These are phyloP conservation scores for Didymella exigua DNA, from an alignment of 2,329 filamentous ascomycete species.

Conservation along the genomic window DNA sequence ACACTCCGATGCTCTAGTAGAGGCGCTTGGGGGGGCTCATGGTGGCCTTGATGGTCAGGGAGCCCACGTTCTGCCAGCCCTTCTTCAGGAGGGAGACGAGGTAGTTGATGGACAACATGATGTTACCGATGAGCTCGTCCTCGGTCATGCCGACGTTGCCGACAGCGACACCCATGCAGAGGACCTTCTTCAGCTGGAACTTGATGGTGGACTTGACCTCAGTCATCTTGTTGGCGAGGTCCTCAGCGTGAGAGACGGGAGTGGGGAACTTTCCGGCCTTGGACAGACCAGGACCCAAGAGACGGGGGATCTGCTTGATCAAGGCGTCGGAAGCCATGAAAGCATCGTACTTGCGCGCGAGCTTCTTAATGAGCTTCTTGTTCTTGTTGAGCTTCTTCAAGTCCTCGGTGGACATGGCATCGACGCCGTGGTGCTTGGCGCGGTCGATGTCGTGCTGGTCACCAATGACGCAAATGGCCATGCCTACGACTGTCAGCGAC, in stretches of 20 bases:
- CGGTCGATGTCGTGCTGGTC: conserved; percentile 99
- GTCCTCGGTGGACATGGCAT: conserved; percentile 97
- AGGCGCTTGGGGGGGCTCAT: conserved; percentile 99
- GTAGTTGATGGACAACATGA: conserved; percentile 99
- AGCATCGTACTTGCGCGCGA: conserved; percentile 99
- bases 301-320: conserved; percentile 99
- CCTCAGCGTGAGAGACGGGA: conserved; percentile 94
- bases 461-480: conserved; percentile 71
- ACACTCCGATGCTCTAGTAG: conserved; percentile 68
- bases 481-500: conserved; percentile 25
- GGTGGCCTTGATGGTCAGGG: conserved; percentile 99
- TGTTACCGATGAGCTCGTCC: conserved; percentile 96
- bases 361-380: conserved; percentile 99
- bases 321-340: conserved; percentile 96
- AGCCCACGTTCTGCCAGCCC: conserved; percentile 99
- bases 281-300: conserved; percentile 72
- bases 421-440: conserved; percentile 98
- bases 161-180: conserved; percentile 99
- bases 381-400: conserved; percentile 99
- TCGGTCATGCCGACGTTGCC: conserved; percentile 97
- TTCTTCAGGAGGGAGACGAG: conserved; percentile 99
- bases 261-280: conserved; percentile 99
- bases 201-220: conserved; percentile 99
- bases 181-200: conserved; percentile 99
- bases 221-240: conserved; percentile 92